Evolutionary conservation across 169 alveolate genomes (phyloP), one percentile per base, ranked within the genome.

Genomic region (Plasmodium coatneyi): DNA sequence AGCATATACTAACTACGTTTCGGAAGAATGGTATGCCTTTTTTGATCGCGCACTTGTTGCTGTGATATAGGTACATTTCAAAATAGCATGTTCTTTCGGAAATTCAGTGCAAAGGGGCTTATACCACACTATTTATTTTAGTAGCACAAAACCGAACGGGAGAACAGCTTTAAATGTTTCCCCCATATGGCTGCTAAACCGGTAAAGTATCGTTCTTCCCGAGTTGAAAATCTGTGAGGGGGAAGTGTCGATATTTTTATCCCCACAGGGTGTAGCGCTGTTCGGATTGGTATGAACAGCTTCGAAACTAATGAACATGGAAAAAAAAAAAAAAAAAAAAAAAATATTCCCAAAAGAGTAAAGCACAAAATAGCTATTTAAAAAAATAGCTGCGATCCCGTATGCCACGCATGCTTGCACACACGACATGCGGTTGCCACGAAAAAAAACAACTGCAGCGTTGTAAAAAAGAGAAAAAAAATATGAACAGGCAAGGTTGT

Each of bases 401-500:
- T n/a, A 74, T 36, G 30, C 82, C 34, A 36, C 34, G 71, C 52
- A 80, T 14, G n/a, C 7, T 46, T 41, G 28, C 71, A 80, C 71
- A 80, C 71, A 32, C 43, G 22, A 32, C 25, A 22, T 66, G 76
- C n/a, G 34, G 39, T 14, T 83, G 9, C 43, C 49, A 19, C 46
- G 56, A 2, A 34, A n/a, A 28, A 46, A 60, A 82, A 7, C 34
- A 25, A 6, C n/a, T 46, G 25, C 34, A 6, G 71, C 39, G 92
- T 82, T 36, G 83, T 43, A 30, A 71, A 19, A 54, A 22, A 66
- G 83, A 71, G 80, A 86, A 72, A 86, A 84, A 86, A 52, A 3
- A n/a, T 86, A 72, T 86, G 84, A 52, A 70, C 72, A 86, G 41
- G 82, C 54, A 86, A 76, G 66, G 34, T 70, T 52, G 82, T 74